Percentiles rank a stretch among this genome's conserved stretches.
Conservation (phyloP, 352 stramenopile genomes). For the Phytopythium montanum region DNA sequence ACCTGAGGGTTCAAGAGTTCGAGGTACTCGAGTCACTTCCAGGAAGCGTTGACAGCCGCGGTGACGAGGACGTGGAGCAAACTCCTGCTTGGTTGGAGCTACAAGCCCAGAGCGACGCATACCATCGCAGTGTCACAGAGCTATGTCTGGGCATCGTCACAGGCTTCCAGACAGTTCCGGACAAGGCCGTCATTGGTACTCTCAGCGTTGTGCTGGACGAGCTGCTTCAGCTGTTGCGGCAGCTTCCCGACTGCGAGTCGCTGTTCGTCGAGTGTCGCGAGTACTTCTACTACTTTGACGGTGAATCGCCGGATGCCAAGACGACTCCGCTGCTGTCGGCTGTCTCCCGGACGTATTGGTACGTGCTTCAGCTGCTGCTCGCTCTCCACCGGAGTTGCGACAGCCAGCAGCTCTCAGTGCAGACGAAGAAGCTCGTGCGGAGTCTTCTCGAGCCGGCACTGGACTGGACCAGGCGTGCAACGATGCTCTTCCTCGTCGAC, state of each 20-base stretch:
- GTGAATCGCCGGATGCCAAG: slow-evolving; percentile 34
- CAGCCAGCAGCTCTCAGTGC: not conserved
- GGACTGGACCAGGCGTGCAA: slow-evolving; percentile 45
- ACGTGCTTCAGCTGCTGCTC: slow-evolving; percentile 40
- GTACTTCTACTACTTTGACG: slow-evolving; percentile 75
- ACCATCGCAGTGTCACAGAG: not conserved
- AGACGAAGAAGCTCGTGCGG: not conserved
- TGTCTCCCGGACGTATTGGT: slow-evolving; percentile 58
- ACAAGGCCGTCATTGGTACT: not conserved
- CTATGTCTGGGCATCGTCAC: not conserved
- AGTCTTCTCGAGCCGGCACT: slow-evolving; percentile 6
- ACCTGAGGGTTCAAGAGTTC: slow-evolving; percentile 29
- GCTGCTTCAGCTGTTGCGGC: slow-evolving; percentile 19
- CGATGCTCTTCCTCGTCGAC: slow-evolving; percentile 72
- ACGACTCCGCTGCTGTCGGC: slow-evolving; percentile 57
- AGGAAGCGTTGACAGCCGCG: not conserved
- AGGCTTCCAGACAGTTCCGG: not conserved
- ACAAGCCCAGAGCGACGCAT: not conserved
- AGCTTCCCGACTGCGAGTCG: slow-evolving; percentile 58
- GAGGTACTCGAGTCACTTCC: slow-evolving; percentile 27
- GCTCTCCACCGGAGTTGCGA: not conserved
- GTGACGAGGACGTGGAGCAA: not conserved
- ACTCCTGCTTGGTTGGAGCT: not conserved
- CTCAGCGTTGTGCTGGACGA: not conserved
- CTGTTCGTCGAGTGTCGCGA: slow-evolving; percentile 43